Evolutionary conservation across 2,329 filamentous ascomycete species (phyloP), one percentile per base, ranked within the genome.

Genomic region (Orbilia quercus): DNA sequence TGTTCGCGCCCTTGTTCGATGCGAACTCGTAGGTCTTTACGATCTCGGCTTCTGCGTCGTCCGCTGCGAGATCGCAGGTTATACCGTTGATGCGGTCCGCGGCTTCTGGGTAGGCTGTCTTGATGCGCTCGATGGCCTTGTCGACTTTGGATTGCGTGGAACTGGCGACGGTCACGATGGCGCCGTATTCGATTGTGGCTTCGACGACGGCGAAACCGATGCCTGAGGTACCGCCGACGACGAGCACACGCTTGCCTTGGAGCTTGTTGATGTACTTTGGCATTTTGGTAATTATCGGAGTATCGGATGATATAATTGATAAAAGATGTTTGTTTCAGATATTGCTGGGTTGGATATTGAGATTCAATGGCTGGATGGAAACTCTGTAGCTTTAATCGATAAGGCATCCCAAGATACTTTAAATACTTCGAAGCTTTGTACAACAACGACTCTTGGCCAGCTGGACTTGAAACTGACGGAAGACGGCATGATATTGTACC

Each of bases 161-260:
- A 1, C 85, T 87, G n/a, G 85, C 84, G 77, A 90, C 84, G 48
- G 82, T 84, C 14, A 90, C 84, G n/a, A 78, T 79, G 40, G 84
- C 85, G 34, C 86, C 86, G 66, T 84, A 81, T 59, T 85, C 84
- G 44, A 89, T 78, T 12, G 82, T 81, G 1, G 84, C 85, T 81
- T 88, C 84, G 57, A 88, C 87, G 9, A 88, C 85, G 62, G 81
- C 83, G 75, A 84, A 86, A 31, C 88, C 88, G 42, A 90, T 87
- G 57, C 88, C 88, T 14, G 85, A 84, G 1, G 86, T 85, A 42
- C 87, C 89, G 47, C 88, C 88, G 50, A 90, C 82, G 77, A 90
- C 80, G 42, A 91, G 84, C 76, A 89, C 79, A 72, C 80, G 81
- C 20, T 80, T 79, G 74, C 77, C 79, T 9, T 78, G 69, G 47